Conservation (phyloP, 2,329 filamentous ascomycete genomes). For the Epichloe sp. region DNA sequence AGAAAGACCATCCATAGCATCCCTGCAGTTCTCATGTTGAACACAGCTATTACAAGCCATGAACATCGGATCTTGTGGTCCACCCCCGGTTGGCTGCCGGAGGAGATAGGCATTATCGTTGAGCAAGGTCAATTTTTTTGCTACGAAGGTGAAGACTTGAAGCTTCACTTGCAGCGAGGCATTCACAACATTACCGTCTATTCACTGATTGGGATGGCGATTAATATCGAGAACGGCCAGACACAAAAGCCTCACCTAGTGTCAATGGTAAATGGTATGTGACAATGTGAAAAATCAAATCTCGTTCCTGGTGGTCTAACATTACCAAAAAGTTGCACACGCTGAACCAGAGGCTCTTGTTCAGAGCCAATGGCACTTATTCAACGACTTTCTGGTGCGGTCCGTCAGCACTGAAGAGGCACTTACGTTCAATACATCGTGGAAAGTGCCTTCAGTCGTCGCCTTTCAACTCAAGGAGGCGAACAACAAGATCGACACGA, state of each 20-base stretch:
- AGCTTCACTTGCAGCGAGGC: slow-evolving; percentile 63
- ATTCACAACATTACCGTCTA: slow-evolving; percentile 77
- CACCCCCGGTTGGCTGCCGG: slow-evolving; percentile 78
- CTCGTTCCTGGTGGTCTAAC: neutral
- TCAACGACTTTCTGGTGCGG: slow-evolving; percentile 92
- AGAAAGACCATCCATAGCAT: slow-evolving; percentile 72
- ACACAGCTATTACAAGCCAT: slow-evolving; percentile 59
- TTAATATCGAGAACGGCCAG: slow-evolving; percentile 77
- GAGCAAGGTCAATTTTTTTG: slow-evolving; percentile 88
- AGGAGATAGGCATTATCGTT: slow-evolving; percentile 85
- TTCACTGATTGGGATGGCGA: slow-evolving; percentile 78
- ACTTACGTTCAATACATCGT: slow-evolving; percentile 73
- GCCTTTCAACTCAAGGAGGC: slow-evolving; percentile 72
- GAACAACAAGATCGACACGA: slow-evolving; percentile 70
- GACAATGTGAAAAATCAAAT: neutral
- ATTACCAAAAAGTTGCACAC: slow-evolving; percentile 41
- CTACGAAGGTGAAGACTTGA: slow-evolving; percentile 84
- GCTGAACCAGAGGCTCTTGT: slow-evolving; percentile 45
- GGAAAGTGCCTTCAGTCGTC: slow-evolving; percentile 86
- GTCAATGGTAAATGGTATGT: slow-evolving; percentile 70
- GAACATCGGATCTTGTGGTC: slow-evolving; percentile 77
- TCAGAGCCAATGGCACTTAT: slow-evolving; percentile 78
- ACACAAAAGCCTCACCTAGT: slow-evolving; percentile 84
- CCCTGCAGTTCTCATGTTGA: slow-evolving; percentile 78
- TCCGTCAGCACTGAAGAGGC: slow-evolving; percentile 72